Evolutionary conservation across 176 grass and related monocot species (phyloP), one percentile per base, ranked within the genome.

Genomic region (Musa troglodytarum): DNA sequence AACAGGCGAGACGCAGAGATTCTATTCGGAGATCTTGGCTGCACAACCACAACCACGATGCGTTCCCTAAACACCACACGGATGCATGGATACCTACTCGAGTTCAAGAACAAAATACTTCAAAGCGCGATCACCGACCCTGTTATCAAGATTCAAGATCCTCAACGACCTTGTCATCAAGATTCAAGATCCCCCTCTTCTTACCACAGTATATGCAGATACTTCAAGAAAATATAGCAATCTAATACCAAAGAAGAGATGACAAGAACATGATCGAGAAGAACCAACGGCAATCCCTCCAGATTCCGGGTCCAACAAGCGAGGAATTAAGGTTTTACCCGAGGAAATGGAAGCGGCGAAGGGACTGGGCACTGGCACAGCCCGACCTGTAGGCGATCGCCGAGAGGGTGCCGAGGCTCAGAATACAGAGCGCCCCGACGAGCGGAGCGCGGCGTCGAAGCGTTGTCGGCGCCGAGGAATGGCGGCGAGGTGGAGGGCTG

Each of bases 321-420:
- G 17, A 34, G 51, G 23, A 24, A 29, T 28, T 43, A 14, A n/a
- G 43, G 34, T 52, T 28, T 68, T 81, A 77, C 79, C 88, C 78
- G 72, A 84, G 24, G 63, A 85, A 89, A 67, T 74, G 80, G 72
- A 83, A 52, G 64, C 71, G 77, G 58, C 80, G 71, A n/a, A 72
- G 80, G 65, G 81, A 86, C 51, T 90, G 74, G 75, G 75, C 51
- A 75, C 85, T 67, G 75, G 75, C 51, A 72, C 82, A 86, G 74
- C 85, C 83, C 78, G 82, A 86, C 77, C 68, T 90, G 82, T 69
- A 86, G 49, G 81, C 81, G 64, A 90, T 11, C 29, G 80, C 57
- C 22, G 83, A 78, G 67, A 88, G 19, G 24, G 86, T 66, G 14
- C 89, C 81, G 85, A 90, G 64, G 78, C 85, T 86, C 21, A 94